A percentile compares a stretch with the other conserved stretches of the same genome.
Evolutionary conservation across 306 rosid genomes (phyloP).

Genomic region (Vachellia pachyceras): DNA sequence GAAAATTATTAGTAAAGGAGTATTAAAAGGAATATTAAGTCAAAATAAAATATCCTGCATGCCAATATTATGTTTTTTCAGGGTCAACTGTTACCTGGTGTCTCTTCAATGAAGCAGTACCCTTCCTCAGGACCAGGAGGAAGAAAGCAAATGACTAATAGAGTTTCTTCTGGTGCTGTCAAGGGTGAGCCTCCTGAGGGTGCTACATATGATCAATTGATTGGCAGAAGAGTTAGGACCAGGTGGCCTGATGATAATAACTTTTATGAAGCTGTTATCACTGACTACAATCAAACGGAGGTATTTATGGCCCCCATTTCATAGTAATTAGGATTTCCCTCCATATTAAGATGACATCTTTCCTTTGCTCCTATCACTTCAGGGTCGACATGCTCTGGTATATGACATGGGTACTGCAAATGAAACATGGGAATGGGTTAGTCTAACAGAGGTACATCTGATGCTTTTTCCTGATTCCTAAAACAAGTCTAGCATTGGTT

Average conservation of each 20-base stretch:
- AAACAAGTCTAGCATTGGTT: conserved; percentile 9
- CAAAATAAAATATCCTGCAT: neutral
- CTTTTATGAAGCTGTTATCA: conserved; percentile 93
- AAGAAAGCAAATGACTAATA: conserved; percentile 70
- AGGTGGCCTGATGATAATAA: conserved; percentile 98
- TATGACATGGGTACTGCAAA: conserved; percentile 73
- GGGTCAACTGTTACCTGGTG: conserved; percentile 62
- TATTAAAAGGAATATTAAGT: neutral
- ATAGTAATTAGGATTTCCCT: conserved; percentile 26
- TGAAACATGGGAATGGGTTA: conserved; percentile 97
- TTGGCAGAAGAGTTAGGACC: conserved; percentile 89
- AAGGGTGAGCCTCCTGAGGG: conserved; percentile 68
- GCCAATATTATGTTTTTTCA: conserved; percentile 23
- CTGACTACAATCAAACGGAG: conserved; percentile 72
- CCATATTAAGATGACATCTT: conserved; percentile 25
- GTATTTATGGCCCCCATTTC: conserved; percentile 47
- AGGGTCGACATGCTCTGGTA: conserved; percentile 88
- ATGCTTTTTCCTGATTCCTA: conserved; percentile 35
- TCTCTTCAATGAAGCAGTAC: conserved; percentile 76
- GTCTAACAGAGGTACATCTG: conserved; percentile 82
- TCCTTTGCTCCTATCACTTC: conserved; percentile 39
- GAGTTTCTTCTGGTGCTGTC: conserved; percentile 61
- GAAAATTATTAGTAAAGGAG: neutral
- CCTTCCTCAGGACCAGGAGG: conserved; percentile 74
- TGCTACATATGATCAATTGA: conserved; percentile 58